Base-by-base conservation (phyloP, 306 rosid genomes). In the Inga oerstediana region DNA sequence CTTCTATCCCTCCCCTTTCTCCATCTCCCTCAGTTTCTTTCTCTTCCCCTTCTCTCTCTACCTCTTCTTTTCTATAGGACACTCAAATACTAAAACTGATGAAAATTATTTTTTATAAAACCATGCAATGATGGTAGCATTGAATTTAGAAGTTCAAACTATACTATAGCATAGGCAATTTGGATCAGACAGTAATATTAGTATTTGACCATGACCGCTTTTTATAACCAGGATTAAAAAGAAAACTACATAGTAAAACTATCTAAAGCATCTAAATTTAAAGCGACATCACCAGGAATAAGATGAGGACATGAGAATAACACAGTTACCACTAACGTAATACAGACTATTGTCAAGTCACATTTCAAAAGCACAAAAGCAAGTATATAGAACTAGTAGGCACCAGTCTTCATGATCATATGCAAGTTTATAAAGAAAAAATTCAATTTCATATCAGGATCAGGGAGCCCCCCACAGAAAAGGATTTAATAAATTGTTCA, bases 331-430 rank as follows among this genome's bases (percentile, higher is more conserved):
- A 34, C 51, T n/a, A 64, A 34, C 56, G 61, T 37, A 65, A 77
- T 35, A 51, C 48, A 75, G 64, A 76, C 20, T 15, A 81, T 16
- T 69, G 12, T 62, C 20, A 13, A 48, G 78, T 62, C 79, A 48
- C 52, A 61, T 76, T 59, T 72, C 5, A 4, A 39, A 79, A 32
- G 45, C 41, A 17, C 30, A 70, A 69, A 70, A 73, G 35, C 43
- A 56, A 2, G 22, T 49, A 58, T 44, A 79, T 22, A 66, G 32
- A 32, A 69, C 65, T 15, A 9, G 49, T 12, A 56, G 70, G 75
- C 43, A 76, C 70, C 65, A 76, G 15, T 74, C 27, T 30, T 54
- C 69, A 46, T 37, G 73, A 45, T 74, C 51, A 52, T 76, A 14
- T 62, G 64, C 64, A 77, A 62, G 75, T 71, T 71, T 35, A 79